A percentile compares a stretch with the other conserved stretches of the same genome.
Conservation (phyloP, 2,329 filamentous ascomycete species). For the Elsinoe necatrix region DNA sequence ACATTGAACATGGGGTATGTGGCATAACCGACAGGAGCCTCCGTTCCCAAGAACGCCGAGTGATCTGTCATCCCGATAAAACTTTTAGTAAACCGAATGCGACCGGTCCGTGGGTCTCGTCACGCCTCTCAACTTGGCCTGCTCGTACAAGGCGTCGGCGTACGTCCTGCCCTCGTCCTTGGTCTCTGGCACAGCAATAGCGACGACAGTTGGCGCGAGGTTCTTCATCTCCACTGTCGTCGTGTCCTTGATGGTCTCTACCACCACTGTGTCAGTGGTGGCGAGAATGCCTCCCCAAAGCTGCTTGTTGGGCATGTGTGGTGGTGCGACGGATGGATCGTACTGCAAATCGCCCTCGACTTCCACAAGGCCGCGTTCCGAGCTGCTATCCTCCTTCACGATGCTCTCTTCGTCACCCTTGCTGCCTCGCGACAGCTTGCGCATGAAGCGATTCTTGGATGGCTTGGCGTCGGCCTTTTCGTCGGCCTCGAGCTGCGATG, state of each 20-base stretch:
- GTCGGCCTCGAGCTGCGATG: conserved; percentile 17
- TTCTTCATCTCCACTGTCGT: conserved; percentile 24
- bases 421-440: conserved; percentile 15
- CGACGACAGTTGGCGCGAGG: conserved; percentile 17
- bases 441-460: conserved; percentile 20
- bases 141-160: conserved; percentile 30
- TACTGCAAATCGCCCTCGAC: conserved; percentile 7
- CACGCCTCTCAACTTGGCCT: conserved; percentile 17
- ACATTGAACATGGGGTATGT: conserved; percentile 2
- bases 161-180: conserved; percentile 35
- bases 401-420: conserved; percentile 19
- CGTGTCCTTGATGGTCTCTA: conserved; percentile 21
- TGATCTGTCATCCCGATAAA: neutral
- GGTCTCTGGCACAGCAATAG: conserved; percentile 21
- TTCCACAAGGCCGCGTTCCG: conserved; percentile 20
- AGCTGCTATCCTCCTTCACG: conserved; percentile 22
- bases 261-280: conserved; percentile 29
- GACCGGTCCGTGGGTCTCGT: conserved; percentile 1
- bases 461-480: conserved; percentile 17
- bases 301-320: conserved; percentile 18
- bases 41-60: neutral
- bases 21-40: neutral
- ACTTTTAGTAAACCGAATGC: conserved; percentile 11
- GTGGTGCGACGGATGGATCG: conserved; percentile 8
- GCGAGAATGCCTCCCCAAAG: conserved; percentile 31